A percentile compares a stretch with the other conserved stretches of the same genome.
Evolutionary conservation across 2,329 filamentous ascomycete species (phyloP).

Genomic region (Neonectria hederae): DNA sequence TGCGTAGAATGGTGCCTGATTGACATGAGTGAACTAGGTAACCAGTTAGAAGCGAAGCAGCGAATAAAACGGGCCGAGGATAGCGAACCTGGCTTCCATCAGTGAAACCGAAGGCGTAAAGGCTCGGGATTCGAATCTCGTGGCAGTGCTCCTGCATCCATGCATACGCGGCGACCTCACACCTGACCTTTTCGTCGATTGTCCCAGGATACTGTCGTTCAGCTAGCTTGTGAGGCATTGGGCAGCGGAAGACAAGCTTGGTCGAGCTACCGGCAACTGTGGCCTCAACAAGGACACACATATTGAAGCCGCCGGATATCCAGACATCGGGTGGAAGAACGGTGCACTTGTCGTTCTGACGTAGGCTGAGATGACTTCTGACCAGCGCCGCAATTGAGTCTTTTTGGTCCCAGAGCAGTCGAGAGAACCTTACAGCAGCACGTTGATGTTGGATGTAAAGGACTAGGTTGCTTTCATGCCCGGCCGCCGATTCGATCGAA

Average conservation of each 20-base stretch:
- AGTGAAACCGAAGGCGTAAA: slow-evolving; percentile 33
- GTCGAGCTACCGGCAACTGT: too few species aligned
- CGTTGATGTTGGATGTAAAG: background rate
- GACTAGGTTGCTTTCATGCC: background rate
- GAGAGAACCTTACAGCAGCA: slow-evolving; percentile 7
- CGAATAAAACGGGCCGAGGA: background rate
- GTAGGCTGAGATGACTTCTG: slow-evolving; percentile 30
- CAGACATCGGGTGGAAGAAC: slow-evolving; percentile 24
- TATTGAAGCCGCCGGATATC: background rate
- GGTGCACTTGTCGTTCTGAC: slow-evolving; percentile 21
- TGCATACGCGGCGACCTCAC: slow-evolving; percentile 45
- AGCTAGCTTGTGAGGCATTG: slow-evolving; percentile 33
- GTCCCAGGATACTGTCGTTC: slow-evolving; percentile 37
- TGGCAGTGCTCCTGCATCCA: slow-evolving; percentile 46
- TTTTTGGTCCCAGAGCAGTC: slow-evolving; percentile 24
- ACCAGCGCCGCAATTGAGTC: slow-evolving; percentile 25
- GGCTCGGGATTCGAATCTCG: slow-evolving; percentile 41
- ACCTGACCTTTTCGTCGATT: slow-evolving; percentile 47
- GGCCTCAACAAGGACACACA: background rate
- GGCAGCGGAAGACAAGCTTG: slow-evolving; percentile 20
- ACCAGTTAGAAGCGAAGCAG: background rate
- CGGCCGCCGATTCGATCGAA: background rate
- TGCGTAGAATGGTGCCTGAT: slow-evolving; percentile 10
- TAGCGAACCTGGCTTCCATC: slow-evolving; percentile 30
- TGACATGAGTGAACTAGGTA: slow-evolving; percentile 28